phyloP scores from a whole-genome alignment of 2,329 filamentous ascomycete genomes.

The Verticillium tricorpus region DNA sequence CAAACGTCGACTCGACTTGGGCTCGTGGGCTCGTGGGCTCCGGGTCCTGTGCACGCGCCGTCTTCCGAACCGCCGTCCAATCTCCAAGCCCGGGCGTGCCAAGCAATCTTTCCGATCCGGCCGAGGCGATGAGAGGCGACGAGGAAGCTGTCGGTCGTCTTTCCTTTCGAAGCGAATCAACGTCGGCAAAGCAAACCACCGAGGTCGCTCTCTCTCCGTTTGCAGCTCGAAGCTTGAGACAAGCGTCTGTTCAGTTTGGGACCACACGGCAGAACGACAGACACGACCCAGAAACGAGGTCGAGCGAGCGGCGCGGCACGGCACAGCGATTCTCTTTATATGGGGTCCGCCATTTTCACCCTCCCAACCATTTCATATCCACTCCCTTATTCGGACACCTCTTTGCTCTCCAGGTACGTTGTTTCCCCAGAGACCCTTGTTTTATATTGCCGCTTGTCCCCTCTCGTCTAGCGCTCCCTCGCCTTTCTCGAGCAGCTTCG shows the following conservation, averaged over 20 bases:
- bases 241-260: too few species aligned
- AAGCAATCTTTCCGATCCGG: neutral
- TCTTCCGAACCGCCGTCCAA: neutral
- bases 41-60: neutral
- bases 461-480: neutral
- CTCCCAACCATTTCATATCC: neutral
- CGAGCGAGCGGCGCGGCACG: too few species aligned
- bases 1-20: neutral
- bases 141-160: neutral
- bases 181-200: too few species aligned
- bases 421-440: neutral
- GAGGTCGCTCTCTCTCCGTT: too few species aligned
- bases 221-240: too few species aligned
- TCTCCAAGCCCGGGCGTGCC: neutral
- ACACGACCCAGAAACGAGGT: too few species aligned
- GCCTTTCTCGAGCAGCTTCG: neutral
- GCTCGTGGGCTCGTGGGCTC: too few species aligned
- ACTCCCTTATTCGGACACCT: neutral
- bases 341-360: neutral
- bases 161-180: neutral
- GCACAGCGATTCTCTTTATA: neutral
- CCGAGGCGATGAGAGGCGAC: neutral
- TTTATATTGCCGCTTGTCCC: neutral
- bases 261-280: too few species aligned
- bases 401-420: neutral